Evolutionary conservation across 2,329 filamentous ascomycete species (phyloP), one percentile per base, ranked within the genome.

Genomic region (Sphaerostilbella broomeana): DNA sequence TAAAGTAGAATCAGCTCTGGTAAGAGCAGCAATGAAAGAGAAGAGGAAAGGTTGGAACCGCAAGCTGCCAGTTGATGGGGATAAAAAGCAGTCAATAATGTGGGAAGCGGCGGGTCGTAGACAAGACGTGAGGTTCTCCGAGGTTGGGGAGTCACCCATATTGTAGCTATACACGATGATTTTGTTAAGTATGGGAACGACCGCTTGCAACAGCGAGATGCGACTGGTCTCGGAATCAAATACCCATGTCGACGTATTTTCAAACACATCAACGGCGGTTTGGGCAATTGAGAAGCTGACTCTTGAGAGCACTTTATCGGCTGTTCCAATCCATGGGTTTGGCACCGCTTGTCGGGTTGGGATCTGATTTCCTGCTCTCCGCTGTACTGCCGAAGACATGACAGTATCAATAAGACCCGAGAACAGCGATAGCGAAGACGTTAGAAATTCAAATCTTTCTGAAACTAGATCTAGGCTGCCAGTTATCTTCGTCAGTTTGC

Each of bases 231-330:
- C 71, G 2, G 75, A 72, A 6, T 75, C 70, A 57, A 94, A 95
- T 49, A 81, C 82, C 92, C 90, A 98, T 5, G 81, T 87, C 20
- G 79, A 77, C 25, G 84, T 85, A 59, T 84, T 92, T 63, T 94
- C 88, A 50, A 94, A 83, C 6, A 94, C 76, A 54, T 94, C 88
- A 17, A 94, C 74, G 47, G 86, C 72, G 2, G 81, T 81, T 49
- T 84, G 80, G 6, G 82, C 81, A 51, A 90, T 84, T 4, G 81
- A 79, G 31, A 82, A 67, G 26, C 87, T 69, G 13, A 89, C 80
- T 33, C 77, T 78, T 30, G 78, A 75, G 50, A 94, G 75, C 26
- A 84, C 75, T 55, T 87, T 83, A 49, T 94, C 84, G 5, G 88
- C 84, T 21, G 86, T 81, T 5, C 83, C 82, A 25, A 84, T 74